A percentile compares a stretch with the other conserved stretches of the same genome.
These are phyloP conservation scores for Kluyveromyces dobzhanskii DNA, from an alignment of 805 yeast genomes.

Conservation along the genomic window DNA sequence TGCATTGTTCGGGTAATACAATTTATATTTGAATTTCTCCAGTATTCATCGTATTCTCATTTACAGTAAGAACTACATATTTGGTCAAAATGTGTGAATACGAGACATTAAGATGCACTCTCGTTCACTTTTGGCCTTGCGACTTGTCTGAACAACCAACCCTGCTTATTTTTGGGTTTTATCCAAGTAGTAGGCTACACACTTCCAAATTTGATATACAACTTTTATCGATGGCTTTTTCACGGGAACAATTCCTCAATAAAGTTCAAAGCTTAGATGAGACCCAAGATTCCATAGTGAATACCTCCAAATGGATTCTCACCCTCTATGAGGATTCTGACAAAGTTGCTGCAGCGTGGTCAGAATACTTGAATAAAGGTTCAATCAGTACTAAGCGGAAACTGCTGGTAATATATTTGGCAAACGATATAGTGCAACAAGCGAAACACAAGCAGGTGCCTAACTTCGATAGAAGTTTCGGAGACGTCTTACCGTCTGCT, in stretches of 20 bases:
- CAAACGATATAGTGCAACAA: conserved; percentile 29
- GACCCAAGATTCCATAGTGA: conserved; percentile 28
- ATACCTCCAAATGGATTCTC: conserved; percentile 28
- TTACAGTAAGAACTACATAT: too few species aligned
- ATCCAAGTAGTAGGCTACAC: too few species aligned
- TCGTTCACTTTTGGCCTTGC: too few species aligned
- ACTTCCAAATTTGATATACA: neutral
- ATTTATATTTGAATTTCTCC: too few species aligned
- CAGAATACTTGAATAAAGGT: conserved; percentile 16
- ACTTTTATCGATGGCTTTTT: conserved; percentile 18
- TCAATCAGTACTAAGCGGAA: conserved; percentile 24
- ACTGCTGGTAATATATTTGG: conserved; percentile 23
- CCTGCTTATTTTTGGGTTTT: too few species aligned
- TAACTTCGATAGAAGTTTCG: conserved; percentile 24
- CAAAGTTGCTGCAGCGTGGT: conserved; percentile 22
- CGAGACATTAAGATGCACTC: too few species aligned
- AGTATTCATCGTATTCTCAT: too few species aligned
- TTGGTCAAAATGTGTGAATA: too few species aligned
- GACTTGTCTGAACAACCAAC: too few species aligned
- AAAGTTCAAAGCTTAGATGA: conserved; percentile 25
- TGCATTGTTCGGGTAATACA: too few species aligned
- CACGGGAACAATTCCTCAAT: conserved; percentile 20
- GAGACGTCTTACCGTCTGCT: conserved; percentile 26
- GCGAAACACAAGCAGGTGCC: conserved; percentile 24
- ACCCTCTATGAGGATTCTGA: conserved; percentile 21